Evolutionary conservation across 2,329 filamentous ascomycete species (phyloP).

Genomic region (Ophiognomonia clavigignenti-juglandacearum): DNA sequence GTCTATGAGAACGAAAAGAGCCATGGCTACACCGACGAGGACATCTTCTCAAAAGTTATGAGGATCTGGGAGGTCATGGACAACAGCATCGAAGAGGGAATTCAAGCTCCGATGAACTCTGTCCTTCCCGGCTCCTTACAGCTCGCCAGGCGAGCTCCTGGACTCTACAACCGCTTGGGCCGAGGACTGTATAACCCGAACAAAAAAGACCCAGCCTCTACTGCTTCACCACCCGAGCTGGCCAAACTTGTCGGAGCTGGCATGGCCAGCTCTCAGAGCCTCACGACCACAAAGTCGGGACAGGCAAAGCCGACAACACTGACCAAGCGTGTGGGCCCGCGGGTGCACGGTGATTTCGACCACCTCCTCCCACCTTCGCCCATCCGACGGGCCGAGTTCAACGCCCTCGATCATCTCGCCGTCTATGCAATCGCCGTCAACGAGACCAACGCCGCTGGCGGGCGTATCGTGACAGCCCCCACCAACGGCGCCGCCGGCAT

Average conservation of each 20-base stretch:
- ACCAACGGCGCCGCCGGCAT: constrained; percentile 48
- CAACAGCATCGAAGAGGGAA: constrained; percentile 43
- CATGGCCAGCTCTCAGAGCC: constrained; percentile 16
- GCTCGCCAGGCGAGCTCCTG: constrained; percentile 41
- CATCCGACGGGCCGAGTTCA: constrained; percentile 40
- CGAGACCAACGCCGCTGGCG: constrained; percentile 47
- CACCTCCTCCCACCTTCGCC: constrained; percentile 43
- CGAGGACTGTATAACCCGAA: constrained; percentile 39
- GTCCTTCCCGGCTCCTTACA: constrained; percentile 43
- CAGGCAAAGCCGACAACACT: constrained; percentile 34
- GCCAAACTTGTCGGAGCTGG: constrained; percentile 1
- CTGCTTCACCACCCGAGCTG: background rate
- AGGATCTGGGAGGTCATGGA: constrained; percentile 50
- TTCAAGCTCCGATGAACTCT: constrained; percentile 37
- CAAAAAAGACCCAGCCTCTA: constrained; percentile 6
- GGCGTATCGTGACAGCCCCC: constrained; percentile 45
- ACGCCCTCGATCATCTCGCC: constrained; percentile 45
- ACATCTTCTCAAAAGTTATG: constrained; percentile 41
- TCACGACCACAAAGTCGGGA: constrained; percentile 36
- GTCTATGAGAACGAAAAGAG: constrained; percentile 50
- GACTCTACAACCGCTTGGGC: constrained; percentile 38
- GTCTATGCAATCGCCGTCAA: constrained; percentile 49
- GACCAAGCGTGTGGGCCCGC: constrained; percentile 30
- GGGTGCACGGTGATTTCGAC: constrained; percentile 39
- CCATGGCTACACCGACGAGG: constrained; percentile 43